Conservation (phyloP, 2,329 filamentous ascomycete genomes). For the Aspergillus sp. region DNA sequence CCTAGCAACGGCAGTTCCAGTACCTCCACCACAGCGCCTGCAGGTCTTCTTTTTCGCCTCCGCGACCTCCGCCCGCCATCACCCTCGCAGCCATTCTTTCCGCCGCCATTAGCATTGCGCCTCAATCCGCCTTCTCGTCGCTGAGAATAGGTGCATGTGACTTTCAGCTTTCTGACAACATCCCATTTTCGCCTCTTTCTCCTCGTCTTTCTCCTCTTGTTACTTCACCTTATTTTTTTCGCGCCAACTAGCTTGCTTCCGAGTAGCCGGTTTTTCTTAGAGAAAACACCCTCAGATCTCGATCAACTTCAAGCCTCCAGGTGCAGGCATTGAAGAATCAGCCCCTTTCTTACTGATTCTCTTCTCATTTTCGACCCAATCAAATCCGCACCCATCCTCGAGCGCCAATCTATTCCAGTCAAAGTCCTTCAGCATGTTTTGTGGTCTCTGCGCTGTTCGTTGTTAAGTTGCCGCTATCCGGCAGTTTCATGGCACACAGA, state of each 20-base stretch:
- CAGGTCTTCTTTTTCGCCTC: background rate
- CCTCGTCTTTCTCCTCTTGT: conserved; percentile 15
- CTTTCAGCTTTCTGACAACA: conserved; percentile 16
- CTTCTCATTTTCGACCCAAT: background rate
- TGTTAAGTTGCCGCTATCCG: conserved; percentile 25
- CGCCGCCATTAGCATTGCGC: conserved; percentile 15
- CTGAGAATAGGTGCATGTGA: conserved; percentile 18
- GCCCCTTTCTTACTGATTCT: conserved; percentile 13
- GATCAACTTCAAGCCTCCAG: conserved; percentile 7
- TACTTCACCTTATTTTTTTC: conserved; percentile 3
- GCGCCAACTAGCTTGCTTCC: conserved; percentile 5
- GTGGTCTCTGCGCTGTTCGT: conserved; percentile 22
- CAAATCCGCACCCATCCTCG: background rate
- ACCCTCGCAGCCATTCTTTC: background rate
- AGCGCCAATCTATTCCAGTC: background rate
- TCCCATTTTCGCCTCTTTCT: conserved; percentile 10
- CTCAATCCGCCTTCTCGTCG: conserved; percentile 12
- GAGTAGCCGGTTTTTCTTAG: conserved; percentile 4
- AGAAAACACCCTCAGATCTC: conserved; percentile 2
- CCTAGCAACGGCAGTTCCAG: background rate
- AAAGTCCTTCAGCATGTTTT: conserved; percentile 20
- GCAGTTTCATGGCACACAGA: conserved; percentile 27
- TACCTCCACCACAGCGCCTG: background rate
- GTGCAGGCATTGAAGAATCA: conserved; percentile 21
- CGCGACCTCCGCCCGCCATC: conserved; percentile 13